These are phyloP conservation scores for Cytospora paraplurivora DNA, from an alignment of 2,329 filamentous ascomycete genomes.

Conservation along the genomic window DNA sequence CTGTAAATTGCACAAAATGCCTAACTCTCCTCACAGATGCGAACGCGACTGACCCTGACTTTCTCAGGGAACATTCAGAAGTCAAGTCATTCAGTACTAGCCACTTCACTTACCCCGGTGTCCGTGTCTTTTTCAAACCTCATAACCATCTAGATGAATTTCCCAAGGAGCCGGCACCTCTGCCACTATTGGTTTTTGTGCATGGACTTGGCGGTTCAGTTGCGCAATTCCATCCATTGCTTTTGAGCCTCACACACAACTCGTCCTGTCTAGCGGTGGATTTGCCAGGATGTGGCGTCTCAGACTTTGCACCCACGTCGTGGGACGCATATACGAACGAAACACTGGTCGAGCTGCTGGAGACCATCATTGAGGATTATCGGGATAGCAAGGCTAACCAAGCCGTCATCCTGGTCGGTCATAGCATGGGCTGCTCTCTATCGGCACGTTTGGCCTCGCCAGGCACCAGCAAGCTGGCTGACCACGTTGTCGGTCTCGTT, in stretches of 20 bases:
- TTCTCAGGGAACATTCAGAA: conserved; percentile 76
- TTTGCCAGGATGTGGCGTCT: conserved; percentile 85
- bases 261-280: conserved; percentile 87
- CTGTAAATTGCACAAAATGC: too few relatives aligned
- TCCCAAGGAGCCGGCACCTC: conserved; percentile 68
- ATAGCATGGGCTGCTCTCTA: conserved; percentile 87
- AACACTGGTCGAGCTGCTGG: conserved; percentile 74
- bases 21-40: conserved; percentile 37
- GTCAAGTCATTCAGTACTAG: conserved; percentile 73
- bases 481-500: conserved; percentile 73
- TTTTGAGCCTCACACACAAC: conserved; percentile 79
- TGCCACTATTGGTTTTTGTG: conserved; percentile 87
- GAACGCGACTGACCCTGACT: conserved; percentile 69
- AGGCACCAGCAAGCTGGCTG: conserved; percentile 54
- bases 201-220: conserved; percentile 93
- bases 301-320: conserved; percentile 67
- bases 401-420: conserved; percentile 77
- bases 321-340: conserved; percentile 82
- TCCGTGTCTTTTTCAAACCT: conserved; percentile 81
- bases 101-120: conserved; percentile 68
- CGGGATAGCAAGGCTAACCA: conserved; percentile 67
- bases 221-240: conserved; percentile 80
- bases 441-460: conserved; percentile 68
- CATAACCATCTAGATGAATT: conserved; percentile 84
- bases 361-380: conserved; percentile 72